Evolutionary conservation across 192 early-diverging fungal genomes (phyloP).

Genomic region (Rhizophagus prolifer): DNA sequence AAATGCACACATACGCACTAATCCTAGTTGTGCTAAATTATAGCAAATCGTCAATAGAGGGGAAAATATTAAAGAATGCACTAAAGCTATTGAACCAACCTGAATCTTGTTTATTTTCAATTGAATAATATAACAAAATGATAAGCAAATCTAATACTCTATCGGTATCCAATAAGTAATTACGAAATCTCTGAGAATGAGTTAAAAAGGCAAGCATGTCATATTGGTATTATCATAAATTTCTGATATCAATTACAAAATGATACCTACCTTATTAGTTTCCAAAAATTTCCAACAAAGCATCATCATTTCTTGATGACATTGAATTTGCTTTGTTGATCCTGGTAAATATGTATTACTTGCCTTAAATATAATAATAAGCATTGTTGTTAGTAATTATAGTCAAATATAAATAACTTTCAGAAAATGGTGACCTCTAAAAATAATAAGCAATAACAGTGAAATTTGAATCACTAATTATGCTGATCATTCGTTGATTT

Average conservation of each 20-base stretch:
- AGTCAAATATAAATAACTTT: background rate
- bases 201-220: background rate
- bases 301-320: conserved; percentile 72
- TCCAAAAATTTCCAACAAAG: conserved; percentile 85
- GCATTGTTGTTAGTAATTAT: background rate
- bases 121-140: conserved; percentile 59
- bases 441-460: background rate
- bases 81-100: conserved; percentile 36
- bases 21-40: conserved; percentile 61
- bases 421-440: no score
- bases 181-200: conserved; percentile 56
- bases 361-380: conserved; percentile 39
- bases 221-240: background rate
- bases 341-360: conserved; percentile 75
- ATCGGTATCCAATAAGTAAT: conserved; percentile 59
- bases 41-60: background rate
- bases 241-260: background rate
- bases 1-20: conserved; percentile 72
- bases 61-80: background rate
- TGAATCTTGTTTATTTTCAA: conserved; percentile 59
- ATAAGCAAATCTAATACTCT: conserved; percentile 61
- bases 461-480: background rate
- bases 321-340: conserved; percentile 65
- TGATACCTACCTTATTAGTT: conserved; percentile 61
- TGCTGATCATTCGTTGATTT: background rate